Conservation (phyloP, 345 rosid genomes). For the Ceriops zippeliana region DNA sequence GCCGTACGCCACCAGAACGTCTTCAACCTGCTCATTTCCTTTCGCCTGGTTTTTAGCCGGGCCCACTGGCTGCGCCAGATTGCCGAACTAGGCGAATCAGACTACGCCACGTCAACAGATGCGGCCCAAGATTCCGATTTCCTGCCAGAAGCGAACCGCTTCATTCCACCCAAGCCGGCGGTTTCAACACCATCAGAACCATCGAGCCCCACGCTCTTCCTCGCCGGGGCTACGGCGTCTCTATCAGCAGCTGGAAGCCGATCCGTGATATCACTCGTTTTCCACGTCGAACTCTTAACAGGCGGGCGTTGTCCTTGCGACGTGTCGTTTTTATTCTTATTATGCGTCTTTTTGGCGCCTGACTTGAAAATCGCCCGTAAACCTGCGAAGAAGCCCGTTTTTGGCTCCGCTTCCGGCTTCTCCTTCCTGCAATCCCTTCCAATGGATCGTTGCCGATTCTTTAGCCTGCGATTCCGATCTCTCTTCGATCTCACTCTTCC, state of each 20-base stretch:
- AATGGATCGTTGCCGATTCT: slow-evolving; percentile 12
- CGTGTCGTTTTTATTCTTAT: slow-evolving; percentile 15
- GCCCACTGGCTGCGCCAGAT: slow-evolving; percentile 18
- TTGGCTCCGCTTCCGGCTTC: slow-evolving; percentile 32
- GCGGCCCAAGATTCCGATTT: slow-evolving; percentile 22
- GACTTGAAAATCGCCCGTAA: slow-evolving; percentile 45
- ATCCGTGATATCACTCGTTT: slow-evolving; percentile 46
- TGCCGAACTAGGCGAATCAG: background rate
- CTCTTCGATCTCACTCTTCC: slow-evolving; percentile 85
- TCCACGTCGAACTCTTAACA: slow-evolving; percentile 14
- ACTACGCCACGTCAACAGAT: slow-evolving; percentile 22
- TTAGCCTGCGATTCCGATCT: slow-evolving; percentile 47
- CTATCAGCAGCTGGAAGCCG: slow-evolving; percentile 44
- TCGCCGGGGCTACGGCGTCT: slow-evolving; percentile 16
- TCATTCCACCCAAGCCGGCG: slow-evolving; percentile 25
- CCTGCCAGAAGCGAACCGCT: slow-evolving; percentile 29
- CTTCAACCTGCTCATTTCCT: no score
- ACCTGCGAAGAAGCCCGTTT: slow-evolving; percentile 44
- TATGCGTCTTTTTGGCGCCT: slow-evolving; percentile 16
- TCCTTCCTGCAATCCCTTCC: slow-evolving; percentile 10
- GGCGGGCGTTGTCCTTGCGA: slow-evolving; percentile 21
- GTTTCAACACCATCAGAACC: slow-evolving; percentile 4
- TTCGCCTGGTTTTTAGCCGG: background rate
- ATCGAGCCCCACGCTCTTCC: slow-evolving; percentile 27
- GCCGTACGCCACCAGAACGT: slow-evolving; percentile 18